These are phyloP conservation scores for Aspergillus nanangensis DNA, from an alignment of 495 filamentous ascomycete genomes.

Conservation along the genomic window DNA sequence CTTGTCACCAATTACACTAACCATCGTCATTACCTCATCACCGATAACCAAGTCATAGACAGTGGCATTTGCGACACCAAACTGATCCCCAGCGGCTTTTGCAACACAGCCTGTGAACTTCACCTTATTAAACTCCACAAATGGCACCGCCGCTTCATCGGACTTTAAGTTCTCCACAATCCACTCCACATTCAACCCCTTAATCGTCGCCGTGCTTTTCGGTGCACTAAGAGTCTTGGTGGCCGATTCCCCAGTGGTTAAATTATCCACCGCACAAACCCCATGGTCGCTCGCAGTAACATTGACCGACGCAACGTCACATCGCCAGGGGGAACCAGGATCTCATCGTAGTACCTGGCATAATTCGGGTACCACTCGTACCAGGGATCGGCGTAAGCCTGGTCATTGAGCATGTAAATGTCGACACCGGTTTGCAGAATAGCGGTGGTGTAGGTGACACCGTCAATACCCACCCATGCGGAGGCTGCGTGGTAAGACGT, in stretches of 20 bases:
- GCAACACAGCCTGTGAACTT: slow-evolving; percentile 30
- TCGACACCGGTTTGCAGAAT: slow-evolving; percentile 58
- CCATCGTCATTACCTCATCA: no score
- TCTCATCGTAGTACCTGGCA: slow-evolving; percentile 45
- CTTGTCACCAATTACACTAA: no score
- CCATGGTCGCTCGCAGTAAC: slow-evolving; percentile 40
- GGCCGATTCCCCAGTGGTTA: slow-evolving; percentile 43
- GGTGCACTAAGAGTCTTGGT: slow-evolving; percentile 38
- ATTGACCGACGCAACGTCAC: slow-evolving; percentile 43
- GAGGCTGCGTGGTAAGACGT: slow-evolving; percentile 41
- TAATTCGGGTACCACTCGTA: slow-evolving; percentile 58
- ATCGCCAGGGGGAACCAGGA: slow-evolving; percentile 49
- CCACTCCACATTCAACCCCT: slow-evolving; percentile 51
- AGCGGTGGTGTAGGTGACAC: slow-evolving; percentile 46
- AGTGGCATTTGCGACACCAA: not conserved
- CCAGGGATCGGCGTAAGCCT: slow-evolving; percentile 47
- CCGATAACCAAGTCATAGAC: not conserved
- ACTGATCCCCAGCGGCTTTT: not conserved
- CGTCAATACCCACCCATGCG: slow-evolving; percentile 58
- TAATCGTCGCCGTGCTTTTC: slow-evolving; percentile 10
- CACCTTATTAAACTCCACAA: slow-evolving; percentile 52
- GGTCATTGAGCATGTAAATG: slow-evolving; percentile 34
- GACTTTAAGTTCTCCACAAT: slow-evolving; percentile 56
- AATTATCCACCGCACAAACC: slow-evolving; percentile 46
- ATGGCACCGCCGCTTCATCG: slow-evolving; percentile 38